Conservation (phyloP, 2,329 filamentous ascomycete genomes). For the Paecilomyces dactylethromorphus region DNA sequence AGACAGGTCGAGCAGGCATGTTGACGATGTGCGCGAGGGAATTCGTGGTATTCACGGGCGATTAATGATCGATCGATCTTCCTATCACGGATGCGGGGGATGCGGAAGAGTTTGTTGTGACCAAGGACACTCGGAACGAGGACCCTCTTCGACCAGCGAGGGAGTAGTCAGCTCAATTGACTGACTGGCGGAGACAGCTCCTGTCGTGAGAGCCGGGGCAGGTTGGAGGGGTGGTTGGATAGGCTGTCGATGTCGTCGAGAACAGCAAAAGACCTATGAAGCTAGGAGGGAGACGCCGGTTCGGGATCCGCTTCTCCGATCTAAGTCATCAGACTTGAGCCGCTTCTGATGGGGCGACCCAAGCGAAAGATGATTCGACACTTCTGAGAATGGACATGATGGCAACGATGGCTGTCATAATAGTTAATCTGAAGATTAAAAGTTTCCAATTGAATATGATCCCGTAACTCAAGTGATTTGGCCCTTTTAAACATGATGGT, state of each 20-base stretch:
- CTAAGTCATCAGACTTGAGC: conserved; percentile 1
- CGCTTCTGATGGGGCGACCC: neutral
- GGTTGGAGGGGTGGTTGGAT: conserved; percentile 2
- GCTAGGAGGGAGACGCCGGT: conserved; percentile 1
- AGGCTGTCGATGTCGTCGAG: conserved; percentile 4
- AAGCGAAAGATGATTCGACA: neutral
- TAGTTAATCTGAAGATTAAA: no score
- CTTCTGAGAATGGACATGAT: no score
- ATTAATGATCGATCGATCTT: neutral
- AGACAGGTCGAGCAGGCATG: conserved; percentile 34
- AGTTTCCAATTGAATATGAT: no score
- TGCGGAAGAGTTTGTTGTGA: neutral
- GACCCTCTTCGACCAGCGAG: neutral
- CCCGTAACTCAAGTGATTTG: no score
- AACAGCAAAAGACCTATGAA: conserved; percentile 5
- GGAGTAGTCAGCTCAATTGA: conserved; percentile 1
- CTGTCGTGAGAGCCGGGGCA: neutral
- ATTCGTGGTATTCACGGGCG: neutral
- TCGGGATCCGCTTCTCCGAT: neutral
- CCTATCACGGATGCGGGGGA: neutral
- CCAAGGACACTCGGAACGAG: neutral
- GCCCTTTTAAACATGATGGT: neutral
- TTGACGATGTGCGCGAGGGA: conserved; percentile 15
- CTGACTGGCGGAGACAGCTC: neutral
- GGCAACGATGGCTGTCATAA: no score